phyloP scores from a whole-genome alignment of 805 yeast species.

The Komagataella mondaviorum region DNA sequence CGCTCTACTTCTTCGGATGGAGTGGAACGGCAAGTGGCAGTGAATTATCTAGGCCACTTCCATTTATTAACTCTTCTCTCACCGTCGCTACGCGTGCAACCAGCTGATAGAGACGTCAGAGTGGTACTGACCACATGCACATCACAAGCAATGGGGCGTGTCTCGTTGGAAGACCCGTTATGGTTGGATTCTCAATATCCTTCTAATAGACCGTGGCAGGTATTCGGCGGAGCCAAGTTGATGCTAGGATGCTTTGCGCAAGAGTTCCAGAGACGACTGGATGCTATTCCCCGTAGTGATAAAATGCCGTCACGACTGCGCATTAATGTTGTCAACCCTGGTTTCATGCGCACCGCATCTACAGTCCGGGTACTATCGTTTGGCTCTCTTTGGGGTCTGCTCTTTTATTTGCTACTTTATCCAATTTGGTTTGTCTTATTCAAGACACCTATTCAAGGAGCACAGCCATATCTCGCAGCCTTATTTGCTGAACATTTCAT shows the following conservation, averaged over 20 bases:
- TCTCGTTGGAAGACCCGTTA: conserved; percentile 50
- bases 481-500: conserved; percentile 59
- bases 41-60: conserved; percentile 70
- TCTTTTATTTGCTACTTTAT: conserved; percentile 49
- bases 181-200: conserved; percentile 54
- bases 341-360: conserved; percentile 79
- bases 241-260: conserved; percentile 62
- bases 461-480: conserved; percentile 63
- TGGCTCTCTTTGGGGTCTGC: conserved; percentile 50
- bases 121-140: conserved; percentile 69
- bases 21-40: conserved; percentile 71
- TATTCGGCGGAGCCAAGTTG: conserved; percentile 74
- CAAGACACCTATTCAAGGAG: conserved; percentile 67
- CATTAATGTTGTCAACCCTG: conserved; percentile 78
- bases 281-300: conserved; percentile 51
- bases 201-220: conserved; percentile 49
- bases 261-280: conserved; percentile 60
- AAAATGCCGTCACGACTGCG: conserved; percentile 57
- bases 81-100: conserved; percentile 82
- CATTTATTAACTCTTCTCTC: conserved; percentile 68
- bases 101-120: conserved; percentile 90
- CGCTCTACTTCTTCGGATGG: conserved; percentile 70
- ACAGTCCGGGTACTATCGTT: conserved; percentile 66
- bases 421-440: conserved; percentile 78
- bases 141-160: conserved; percentile 57